Conservation (phyloP, 176 grass and related monocot species). For the Oryza meyeriana region DNA sequence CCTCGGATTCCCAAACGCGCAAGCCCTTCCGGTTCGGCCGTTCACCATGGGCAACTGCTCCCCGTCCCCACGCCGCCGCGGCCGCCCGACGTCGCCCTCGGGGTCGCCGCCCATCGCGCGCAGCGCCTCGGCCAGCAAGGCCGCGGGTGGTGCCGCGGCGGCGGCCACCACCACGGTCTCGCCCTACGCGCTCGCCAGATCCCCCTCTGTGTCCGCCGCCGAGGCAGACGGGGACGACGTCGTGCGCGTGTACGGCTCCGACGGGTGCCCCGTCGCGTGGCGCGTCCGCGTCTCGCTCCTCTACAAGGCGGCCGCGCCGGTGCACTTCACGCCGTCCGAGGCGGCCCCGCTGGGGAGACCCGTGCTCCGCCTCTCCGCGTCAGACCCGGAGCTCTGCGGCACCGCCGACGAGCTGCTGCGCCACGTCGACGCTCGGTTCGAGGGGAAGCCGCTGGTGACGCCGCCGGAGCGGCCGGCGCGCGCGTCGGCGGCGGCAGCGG, state of each 20-base stretch:
- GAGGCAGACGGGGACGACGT: conserved; percentile 25
- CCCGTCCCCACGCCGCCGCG: conserved; percentile 47
- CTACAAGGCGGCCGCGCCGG: conserved; percentile 75
- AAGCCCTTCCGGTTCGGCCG: background rate
- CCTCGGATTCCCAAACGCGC: background rate
- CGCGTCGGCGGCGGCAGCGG: conserved; percentile 23
- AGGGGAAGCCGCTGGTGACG: conserved; percentile 58
- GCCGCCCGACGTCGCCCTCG: conserved; percentile 15
- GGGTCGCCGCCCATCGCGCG: conserved; percentile 19
- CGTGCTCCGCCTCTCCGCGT: conserved; percentile 62
- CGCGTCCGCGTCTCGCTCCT: conserved; percentile 77
- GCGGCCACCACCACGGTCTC: conserved; percentile 15
- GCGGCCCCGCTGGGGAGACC: conserved; percentile 73
- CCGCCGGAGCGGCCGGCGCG: conserved; percentile 19
- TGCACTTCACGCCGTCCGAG: conserved; percentile 76
- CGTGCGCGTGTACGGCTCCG: conserved; percentile 78
- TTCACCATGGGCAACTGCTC: conserved; percentile 52
- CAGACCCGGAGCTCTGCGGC: conserved; percentile 58
- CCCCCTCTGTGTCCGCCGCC: conserved; percentile 35
- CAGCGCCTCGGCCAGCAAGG: background rate
- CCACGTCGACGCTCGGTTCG: conserved; percentile 68
- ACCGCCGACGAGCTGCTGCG: conserved; percentile 60
- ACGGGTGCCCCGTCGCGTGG: conserved; percentile 70
- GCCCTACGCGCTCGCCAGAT: conserved; percentile 41
- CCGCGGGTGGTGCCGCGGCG: background rate